A percentile compares a stretch with the other conserved stretches of the same genome.
These are phyloP conservation scores for Datura wrightii DNA, from an alignment of 257 asterid genomes.

Conservation along the genomic window DNA sequence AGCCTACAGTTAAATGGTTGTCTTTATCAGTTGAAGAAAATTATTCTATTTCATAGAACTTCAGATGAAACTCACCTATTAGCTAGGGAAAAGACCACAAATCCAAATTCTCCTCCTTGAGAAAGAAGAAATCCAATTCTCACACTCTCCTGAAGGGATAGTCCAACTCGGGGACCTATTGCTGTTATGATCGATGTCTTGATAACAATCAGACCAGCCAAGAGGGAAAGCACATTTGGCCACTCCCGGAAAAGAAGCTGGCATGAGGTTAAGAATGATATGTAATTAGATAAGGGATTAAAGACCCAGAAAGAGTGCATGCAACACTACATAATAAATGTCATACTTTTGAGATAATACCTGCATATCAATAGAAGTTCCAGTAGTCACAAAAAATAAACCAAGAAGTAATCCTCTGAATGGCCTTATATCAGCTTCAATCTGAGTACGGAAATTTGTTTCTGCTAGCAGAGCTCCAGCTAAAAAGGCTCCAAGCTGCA, in stretches of 20 bases:
- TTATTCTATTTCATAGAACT: slow-evolving; percentile 35
- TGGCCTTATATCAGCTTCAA: slow-evolving; percentile 99
- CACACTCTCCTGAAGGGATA: slow-evolving; percentile 85
- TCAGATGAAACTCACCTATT: slow-evolving; percentile 62
- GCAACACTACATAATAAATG: not conserved
- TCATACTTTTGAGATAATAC: slow-evolving; percentile 44
- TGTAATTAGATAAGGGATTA: not conserved
- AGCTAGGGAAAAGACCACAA: slow-evolving; percentile 94
- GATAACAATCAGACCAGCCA: slow-evolving; percentile 90
- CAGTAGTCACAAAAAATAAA: slow-evolving; percentile 95
- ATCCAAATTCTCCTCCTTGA: slow-evolving; percentile 98
- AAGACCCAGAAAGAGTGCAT: not conserved
- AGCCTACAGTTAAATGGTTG: slow-evolving; percentile 62
- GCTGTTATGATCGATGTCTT: slow-evolving; percentile 93
- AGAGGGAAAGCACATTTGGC: slow-evolving; percentile 94
- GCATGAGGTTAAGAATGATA: slow-evolving; percentile 41
- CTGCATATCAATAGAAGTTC: slow-evolving; percentile 95
- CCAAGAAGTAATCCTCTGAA: slow-evolving; percentile 98
- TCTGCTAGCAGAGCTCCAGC: slow-evolving; percentile 98
- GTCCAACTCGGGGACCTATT: slow-evolving; percentile 93
- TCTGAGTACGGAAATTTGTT: slow-evolving; percentile 97
- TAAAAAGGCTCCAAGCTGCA: slow-evolving; percentile 96
- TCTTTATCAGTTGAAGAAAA: slow-evolving; percentile 21
- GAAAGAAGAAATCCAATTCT: slow-evolving; percentile 97
- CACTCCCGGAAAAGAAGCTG: slow-evolving; percentile 98